Evolutionary conservation across 2,329 filamentous ascomycete species (phyloP), one percentile per base, ranked within the genome.

Genomic region (Dactylellina parvicollis): DNA sequence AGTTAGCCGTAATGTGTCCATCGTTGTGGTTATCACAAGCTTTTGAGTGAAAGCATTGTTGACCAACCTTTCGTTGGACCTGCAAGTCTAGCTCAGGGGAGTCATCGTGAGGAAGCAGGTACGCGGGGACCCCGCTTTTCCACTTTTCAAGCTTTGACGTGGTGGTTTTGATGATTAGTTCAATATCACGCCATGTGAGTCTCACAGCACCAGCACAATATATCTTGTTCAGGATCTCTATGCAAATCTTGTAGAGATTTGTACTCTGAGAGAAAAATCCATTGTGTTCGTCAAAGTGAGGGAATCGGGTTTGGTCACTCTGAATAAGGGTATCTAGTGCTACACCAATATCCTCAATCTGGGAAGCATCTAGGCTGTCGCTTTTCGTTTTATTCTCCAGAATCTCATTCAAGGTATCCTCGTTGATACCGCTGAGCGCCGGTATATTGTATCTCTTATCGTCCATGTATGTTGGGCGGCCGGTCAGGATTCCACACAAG

Each of bases 221-320:
- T 44, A 78, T 73, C 8, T 75, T 73, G n/a, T 74, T 67, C 5
- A 78, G 36, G 36, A 70, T 72, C 42, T 75, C 71, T 3, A 75
- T 46, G 12, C 70, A 75, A 42, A 78, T 76, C 49, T 72, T 70
- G 16, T 76, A 77, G 38, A 78, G 75, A 32, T 76, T 78, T 9
- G 75, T 75, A 57, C 76, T 75, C 38, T 78, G 76, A 40, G 75
- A 44, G 55, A 77, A 78, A 70, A 77, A 77, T 9, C 59, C 61
- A 20, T 73, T 57, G 18, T 47, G 40, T 52, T 75, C 26, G 59
- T 73, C 69, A 40, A 60, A 57, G 20, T 57, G 28, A 24, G 61
- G 34, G 14, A 66, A 34, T 47, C 30, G 55, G 16, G 22, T 20
- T 22, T 59, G 40, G 8, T 65, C 44, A 18, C 44, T 34, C 7